These are phyloP conservation scores for Phytophthora capsici DNA, from an alignment of 352 stramenopile species.

Conservation along the genomic window DNA sequence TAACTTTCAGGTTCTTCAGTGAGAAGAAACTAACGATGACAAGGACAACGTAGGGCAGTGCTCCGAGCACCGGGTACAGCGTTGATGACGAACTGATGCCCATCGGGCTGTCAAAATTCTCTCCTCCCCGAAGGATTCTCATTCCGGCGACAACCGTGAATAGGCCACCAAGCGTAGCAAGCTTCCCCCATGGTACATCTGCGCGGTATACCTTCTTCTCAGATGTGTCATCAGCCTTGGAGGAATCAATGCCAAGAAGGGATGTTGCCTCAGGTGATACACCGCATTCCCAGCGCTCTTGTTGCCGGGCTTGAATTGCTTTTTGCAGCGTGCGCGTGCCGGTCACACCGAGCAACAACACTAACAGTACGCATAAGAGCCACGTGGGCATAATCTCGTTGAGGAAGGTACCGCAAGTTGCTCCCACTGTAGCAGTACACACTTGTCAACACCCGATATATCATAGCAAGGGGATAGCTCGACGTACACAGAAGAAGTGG, in stretches of 20 bases:
- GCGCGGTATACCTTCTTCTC: conserved; percentile 39
- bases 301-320: conserved; percentile 86
- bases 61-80: conserved; percentile 73
- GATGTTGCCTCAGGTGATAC: conserved; percentile 23
- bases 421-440: conserved; percentile 50
- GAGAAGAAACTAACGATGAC: conserved; percentile 77
- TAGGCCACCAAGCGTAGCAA: conserved; percentile 82
- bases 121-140: conserved; percentile 94
- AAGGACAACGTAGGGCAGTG: conserved; percentile 68
- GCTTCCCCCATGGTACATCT: conserved; percentile 73
- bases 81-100: conserved; percentile 86
- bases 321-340: conserved; percentile 91
- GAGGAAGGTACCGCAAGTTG: conserved; percentile 87
- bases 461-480: background rate
- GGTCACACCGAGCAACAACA: conserved; percentile 89
- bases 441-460: conserved; percentile 7
- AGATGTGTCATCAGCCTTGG: conserved; percentile 31
- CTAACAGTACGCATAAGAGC: conserved; percentile 89
- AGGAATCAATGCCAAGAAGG: conserved; percentile 17
- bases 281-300: conserved; percentile 77
- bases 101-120: conserved; percentile 86
- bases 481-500: conserved; percentile 84
- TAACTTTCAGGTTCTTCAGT: conserved; percentile 52
- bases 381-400: conserved; percentile 92
- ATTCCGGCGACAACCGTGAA: conserved; percentile 92